phyloP scores from a whole-genome alignment of 2,329 filamentous ascomycete genomes.

The Phialophora macrospora region DNA sequence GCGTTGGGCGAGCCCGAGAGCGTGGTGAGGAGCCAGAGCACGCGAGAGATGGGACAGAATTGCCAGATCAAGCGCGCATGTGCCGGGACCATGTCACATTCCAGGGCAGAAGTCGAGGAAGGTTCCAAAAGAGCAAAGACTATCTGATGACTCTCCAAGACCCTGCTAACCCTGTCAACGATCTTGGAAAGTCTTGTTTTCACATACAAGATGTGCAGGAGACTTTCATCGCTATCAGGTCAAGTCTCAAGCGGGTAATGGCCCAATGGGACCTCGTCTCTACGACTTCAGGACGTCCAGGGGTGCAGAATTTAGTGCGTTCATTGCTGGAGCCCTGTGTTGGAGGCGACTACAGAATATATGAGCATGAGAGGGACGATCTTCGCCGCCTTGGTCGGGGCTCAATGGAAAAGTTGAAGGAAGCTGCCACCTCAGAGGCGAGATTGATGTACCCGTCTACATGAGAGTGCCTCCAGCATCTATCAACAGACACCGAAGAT shows the following conservation, averaged over 20 bases:
- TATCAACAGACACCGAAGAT: not conserved
- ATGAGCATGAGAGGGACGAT: conserved; percentile 33
- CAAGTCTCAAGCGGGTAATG: conserved; percentile 31
- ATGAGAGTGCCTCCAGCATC: not conserved
- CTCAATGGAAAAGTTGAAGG: not conserved
- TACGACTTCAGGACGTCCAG: not conserved
- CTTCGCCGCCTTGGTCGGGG: conserved; percentile 18
- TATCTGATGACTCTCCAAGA: conserved; percentile 62
- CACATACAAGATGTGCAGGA: conserved; percentile 57
- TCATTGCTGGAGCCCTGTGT: conserved; percentile 33
- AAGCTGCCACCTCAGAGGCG: not conserved
- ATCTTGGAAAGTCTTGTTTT: conserved; percentile 56
- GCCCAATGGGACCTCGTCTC: conserved; percentile 25
- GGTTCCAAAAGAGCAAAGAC: conserved; percentile 8
- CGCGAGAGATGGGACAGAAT: not conserved
- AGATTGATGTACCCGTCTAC: not conserved
- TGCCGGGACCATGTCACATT: not conserved
- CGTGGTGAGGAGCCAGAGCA: conserved; percentile 12
- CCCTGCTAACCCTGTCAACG: conserved; percentile 62
- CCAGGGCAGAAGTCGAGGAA: conserved; percentile 5
- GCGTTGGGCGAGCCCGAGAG: conserved; percentile 10
- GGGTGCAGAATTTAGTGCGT: conserved; percentile 5
- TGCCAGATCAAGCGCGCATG: not conserved
- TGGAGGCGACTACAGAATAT: conserved; percentile 37
- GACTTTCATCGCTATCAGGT: conserved; percentile 45